Percentiles rank a stretch among this genome's conserved stretches.
Conservation (phyloP, 2,329 filamentous ascomycete species). For the Aspergillus sp. region DNA sequence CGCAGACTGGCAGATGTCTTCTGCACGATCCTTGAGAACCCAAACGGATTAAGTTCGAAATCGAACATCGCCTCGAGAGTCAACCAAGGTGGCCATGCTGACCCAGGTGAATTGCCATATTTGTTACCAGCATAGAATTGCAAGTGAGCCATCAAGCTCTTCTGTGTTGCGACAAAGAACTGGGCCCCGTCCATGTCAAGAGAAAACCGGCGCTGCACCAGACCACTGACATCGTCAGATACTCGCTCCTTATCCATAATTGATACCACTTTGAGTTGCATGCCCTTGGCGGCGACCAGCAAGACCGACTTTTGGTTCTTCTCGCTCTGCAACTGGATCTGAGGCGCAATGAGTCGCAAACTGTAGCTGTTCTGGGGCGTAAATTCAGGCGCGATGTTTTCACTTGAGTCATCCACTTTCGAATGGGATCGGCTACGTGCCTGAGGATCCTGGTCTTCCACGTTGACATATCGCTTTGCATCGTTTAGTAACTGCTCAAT, state of each 20-base stretch:
- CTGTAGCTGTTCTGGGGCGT: conserved; percentile 91
- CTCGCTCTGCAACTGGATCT: conserved; percentile 97
- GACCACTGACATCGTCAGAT: conserved; percentile 85
- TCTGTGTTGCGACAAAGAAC: conserved; percentile 94
- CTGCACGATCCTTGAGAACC: conserved; percentile 96
- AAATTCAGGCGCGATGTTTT: conserved; percentile 82
- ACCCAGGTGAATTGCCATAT: conserved; percentile 79
- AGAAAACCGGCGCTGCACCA: conserved; percentile 90
- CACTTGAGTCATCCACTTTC: conserved; percentile 52
- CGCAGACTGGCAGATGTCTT: conserved; percentile 91
- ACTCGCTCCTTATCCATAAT: conserved; percentile 96
- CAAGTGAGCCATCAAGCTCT: conserved; percentile 80
- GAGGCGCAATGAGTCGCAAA: conserved; percentile 88
- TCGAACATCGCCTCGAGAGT: conserved; percentile 98
- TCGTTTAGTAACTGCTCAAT: conserved; percentile 83
- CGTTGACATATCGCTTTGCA: conserved; percentile 74
- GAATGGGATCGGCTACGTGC: conserved; percentile 37
- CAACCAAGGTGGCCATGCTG: conserved; percentile 96
- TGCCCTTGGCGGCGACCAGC: conserved; percentile 91
- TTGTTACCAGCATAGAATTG: conserved; percentile 92
- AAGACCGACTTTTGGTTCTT: conserved; percentile 97
- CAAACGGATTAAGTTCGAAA: conserved; percentile 87
- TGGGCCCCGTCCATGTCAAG: conserved; percentile 97
- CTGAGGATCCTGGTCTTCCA: conserved; percentile 53
- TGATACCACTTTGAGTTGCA: conserved; percentile 96